Evolutionary conservation across 768 basidiomycete species (phyloP).

Genomic region (Nidularia sp.): DNA sequence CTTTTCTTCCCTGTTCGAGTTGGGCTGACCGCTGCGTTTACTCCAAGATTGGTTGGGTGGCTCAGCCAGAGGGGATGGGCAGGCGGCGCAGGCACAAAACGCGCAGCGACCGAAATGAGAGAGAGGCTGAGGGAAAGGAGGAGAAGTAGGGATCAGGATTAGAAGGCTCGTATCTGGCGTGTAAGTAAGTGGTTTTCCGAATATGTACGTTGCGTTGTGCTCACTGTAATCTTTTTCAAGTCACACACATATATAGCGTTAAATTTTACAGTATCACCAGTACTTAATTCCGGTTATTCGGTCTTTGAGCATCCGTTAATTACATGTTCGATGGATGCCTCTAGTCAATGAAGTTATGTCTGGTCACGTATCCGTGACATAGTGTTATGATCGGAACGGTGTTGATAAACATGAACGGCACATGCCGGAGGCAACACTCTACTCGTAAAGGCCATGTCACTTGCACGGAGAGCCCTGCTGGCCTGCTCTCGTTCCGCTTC

Average conservation of each 20-base stretch:
- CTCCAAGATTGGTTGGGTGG: conserved; percentile 85
- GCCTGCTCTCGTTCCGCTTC: conserved; percentile 27
- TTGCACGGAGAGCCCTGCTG: conserved; percentile 33
- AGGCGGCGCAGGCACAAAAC: conserved; percentile 61
- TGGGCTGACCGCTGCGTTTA: conserved; percentile 82
- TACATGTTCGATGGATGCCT: no score
- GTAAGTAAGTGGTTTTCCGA: background rate
- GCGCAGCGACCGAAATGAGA: conserved; percentile 54
- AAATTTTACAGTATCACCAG: no score
- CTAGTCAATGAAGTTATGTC: no score
- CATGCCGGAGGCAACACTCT: background rate
- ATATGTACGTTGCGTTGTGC: no score
- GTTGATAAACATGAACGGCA: background rate
- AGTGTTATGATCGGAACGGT: background rate
- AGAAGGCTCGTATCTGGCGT: background rate
- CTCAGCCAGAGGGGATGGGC: conserved; percentile 80
- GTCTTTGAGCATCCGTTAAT: no score
- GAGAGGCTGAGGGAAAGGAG: conserved; percentile 37
- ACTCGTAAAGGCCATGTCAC: conserved; percentile 27
- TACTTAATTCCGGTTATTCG: no score
- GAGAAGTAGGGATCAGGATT: conserved; percentile 14
- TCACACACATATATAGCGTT: no score
- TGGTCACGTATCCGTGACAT: no score
- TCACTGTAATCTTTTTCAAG: no score
- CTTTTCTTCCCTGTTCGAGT: conserved; percentile 85